Evolutionary conservation across 108 stramenopile species (phyloP).

Genomic region (Fragilaria crotonensis): DNA sequence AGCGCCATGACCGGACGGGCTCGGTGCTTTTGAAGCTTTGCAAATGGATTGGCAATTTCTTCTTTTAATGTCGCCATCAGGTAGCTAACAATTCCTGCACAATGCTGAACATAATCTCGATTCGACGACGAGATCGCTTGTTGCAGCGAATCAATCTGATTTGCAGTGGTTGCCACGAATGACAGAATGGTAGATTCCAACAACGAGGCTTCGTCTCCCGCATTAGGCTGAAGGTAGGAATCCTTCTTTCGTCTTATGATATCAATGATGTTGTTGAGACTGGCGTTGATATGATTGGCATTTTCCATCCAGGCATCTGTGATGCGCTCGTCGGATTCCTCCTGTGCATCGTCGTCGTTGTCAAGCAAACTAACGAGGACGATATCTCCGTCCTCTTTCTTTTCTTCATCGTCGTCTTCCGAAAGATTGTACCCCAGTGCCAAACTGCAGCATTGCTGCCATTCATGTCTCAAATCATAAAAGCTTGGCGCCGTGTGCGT

Average conservation of each 20-base stretch:
- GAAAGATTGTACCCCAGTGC: constrained; percentile 24
- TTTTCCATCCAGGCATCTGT: constrained; percentile 41
- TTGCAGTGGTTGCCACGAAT: constrained; percentile 73
- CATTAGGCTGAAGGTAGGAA: constrained; percentile 15
- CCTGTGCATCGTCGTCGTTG: constrained; percentile 1
- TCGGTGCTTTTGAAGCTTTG: constrained; percentile 52
- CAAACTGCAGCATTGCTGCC: constrained; percentile 22
- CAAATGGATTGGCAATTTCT: constrained; percentile 66
- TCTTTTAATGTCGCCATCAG: constrained; percentile 50
- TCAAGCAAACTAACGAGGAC: background rate
- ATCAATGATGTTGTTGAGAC: constrained; percentile 33
- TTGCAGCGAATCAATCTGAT: constrained; percentile 70
- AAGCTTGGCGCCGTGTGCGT: constrained; percentile 4
- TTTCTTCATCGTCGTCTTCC: constrained; percentile 2
- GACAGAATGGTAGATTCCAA: constrained; percentile 78
- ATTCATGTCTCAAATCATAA: constrained; percentile 24
- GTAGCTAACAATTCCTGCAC: constrained; percentile 64
- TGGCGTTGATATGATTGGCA: constrained; percentile 30
- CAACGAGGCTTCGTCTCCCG: constrained; percentile 49
- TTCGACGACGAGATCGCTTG: constrained; percentile 32
- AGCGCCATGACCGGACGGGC: constrained; percentile 29
- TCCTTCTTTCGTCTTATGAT: constrained; percentile 33
- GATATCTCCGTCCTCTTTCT: background rate
- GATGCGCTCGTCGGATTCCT: background rate
- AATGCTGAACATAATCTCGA: constrained; percentile 35